phyloP scores from a whole-genome alignment of 169 alveolate genomes.

The Eimeria sp. region DNA sequence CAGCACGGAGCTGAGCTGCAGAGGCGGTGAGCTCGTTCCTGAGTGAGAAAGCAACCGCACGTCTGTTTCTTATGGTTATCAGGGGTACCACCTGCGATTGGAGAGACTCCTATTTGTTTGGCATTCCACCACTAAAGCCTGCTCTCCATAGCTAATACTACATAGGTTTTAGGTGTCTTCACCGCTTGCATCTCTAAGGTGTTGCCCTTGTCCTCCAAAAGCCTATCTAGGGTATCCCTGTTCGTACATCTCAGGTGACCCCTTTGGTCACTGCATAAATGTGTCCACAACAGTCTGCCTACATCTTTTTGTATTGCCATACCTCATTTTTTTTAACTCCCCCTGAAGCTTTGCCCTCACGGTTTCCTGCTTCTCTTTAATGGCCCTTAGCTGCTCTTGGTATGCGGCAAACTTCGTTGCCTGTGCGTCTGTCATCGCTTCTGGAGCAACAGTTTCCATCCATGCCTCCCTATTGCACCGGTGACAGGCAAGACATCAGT shows the following conservation, averaged over 20 bases:
- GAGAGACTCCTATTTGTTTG: not conserved
- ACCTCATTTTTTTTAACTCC: slow-evolving; percentile 52
- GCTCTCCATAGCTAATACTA: not conserved
- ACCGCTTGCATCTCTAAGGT: not conserved
- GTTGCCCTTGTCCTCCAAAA: not conserved
- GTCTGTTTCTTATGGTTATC: not conserved
- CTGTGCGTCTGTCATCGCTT: slow-evolving; percentile 82
- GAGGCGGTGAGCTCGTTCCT: slow-evolving; percentile 55
- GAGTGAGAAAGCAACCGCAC: not conserved
- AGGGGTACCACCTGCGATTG: not conserved
- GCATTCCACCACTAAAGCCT: not conserved
- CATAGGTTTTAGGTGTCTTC: not conserved
- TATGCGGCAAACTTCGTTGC: slow-evolving; percentile 60
- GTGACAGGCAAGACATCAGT: not conserved
- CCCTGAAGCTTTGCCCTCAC: slow-evolving; percentile 48
- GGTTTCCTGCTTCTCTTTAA: slow-evolving; percentile 75
- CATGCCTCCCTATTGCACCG: slow-evolving; percentile 78
- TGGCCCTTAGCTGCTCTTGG: slow-evolving; percentile 50
- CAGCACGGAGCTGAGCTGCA: slow-evolving; percentile 64
- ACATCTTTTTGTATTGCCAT: not conserved
- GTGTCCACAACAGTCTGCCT: not conserved
- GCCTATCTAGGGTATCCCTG: not conserved
- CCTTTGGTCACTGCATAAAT: not conserved
- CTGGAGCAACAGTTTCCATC: slow-evolving; percentile 81
- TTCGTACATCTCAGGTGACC: not conserved